phyloP scores from a whole-genome alignment of 2,329 filamentous ascomycete genomes.

The Talaromyces sp. region DNA sequence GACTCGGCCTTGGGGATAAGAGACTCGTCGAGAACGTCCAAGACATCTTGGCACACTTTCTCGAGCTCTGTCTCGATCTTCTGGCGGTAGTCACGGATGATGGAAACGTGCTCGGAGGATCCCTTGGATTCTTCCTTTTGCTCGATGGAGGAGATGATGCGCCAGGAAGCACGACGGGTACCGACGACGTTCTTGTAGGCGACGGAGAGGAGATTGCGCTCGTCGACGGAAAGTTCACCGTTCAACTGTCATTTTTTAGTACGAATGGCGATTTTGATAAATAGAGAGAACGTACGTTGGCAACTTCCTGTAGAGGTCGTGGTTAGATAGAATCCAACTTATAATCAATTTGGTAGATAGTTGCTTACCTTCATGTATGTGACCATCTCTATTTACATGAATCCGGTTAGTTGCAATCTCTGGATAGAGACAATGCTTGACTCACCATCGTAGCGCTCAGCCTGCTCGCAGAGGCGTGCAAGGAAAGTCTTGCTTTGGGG shows the following conservation, averaged over 20 bases:
- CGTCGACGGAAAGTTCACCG: constrained; percentile 67
- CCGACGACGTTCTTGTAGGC: constrained; percentile 99
- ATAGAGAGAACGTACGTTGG: constrained; percentile 62
- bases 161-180: constrained; percentile 93
- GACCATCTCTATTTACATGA: constrained; percentile 71
- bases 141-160: constrained; percentile 97
- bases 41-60: constrained; percentile 97
- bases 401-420: constrained; percentile 17
- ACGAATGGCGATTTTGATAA: neutral
- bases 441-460: constrained; percentile 96
- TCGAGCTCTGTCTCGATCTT: constrained; percentile 97
- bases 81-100: constrained; percentile 97
- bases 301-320: constrained; percentile 67
- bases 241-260: constrained; percentile 50
- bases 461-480: constrained; percentile 99
- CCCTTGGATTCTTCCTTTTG: constrained; percentile 99
- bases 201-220: constrained; percentile 95
- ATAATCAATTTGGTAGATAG: constrained; percentile 7
- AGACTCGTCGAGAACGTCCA: constrained; percentile 89
- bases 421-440: neutral
- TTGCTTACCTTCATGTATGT: constrained; percentile 84
- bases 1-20: constrained; percentile 91
- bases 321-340: neutral
- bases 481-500: constrained; percentile 93
- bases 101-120: constrained; percentile 80